Evolutionary conservation across 2,329 filamentous ascomycete genomes (phyloP).

Genomic region (Trichoderma endophyticum): DNA sequence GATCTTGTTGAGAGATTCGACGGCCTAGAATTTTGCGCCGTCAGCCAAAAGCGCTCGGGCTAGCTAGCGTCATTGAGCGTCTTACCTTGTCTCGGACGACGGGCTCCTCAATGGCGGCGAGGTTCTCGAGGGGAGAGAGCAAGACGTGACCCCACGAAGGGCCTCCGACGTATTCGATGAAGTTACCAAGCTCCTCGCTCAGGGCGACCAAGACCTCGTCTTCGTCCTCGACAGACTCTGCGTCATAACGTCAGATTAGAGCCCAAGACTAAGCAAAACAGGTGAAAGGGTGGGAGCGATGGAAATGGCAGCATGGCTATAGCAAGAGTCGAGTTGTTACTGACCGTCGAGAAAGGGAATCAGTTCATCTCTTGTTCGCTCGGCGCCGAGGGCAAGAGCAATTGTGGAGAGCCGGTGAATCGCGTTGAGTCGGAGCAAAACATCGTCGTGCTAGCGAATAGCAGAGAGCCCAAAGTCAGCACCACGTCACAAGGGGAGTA

Average conservation of each 20-base stretch:
- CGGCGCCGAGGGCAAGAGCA: conserved; percentile 89
- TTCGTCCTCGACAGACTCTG: conserved; percentile 98
- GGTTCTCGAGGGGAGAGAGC: conserved; percentile 93
- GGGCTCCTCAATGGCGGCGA: conserved; percentile 97
- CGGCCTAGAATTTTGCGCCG: conserved; percentile 59
- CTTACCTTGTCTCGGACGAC: conserved; percentile 93
- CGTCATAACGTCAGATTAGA: conserved; percentile 16
- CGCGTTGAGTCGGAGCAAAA: conserved; percentile 94
- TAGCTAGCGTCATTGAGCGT: not conserved
- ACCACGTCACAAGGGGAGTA: conserved; percentile 19
- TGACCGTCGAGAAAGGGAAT: conserved; percentile 98
- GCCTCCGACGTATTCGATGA: conserved; percentile 96
- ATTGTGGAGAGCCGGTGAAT: conserved; percentile 98
- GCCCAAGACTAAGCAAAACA: not conserved
- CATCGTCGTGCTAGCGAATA: conserved; percentile 81
- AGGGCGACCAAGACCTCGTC: conserved; percentile 96
- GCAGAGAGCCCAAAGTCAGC: conserved; percentile 26
- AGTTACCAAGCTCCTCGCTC: conserved; percentile 93
- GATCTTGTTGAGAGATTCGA: conserved; percentile 99
- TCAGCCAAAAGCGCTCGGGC: conserved; percentile 6
- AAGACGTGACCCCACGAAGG: conserved; percentile 93
- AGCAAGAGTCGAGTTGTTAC: conserved; percentile 34
- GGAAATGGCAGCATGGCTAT: not conserved
- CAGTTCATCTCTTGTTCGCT: conserved; percentile 96
- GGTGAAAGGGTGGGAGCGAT: not conserved